Conservation (phyloP, 495 filamentous ascomycete genomes). For the Evernia prunastri region DNA sequence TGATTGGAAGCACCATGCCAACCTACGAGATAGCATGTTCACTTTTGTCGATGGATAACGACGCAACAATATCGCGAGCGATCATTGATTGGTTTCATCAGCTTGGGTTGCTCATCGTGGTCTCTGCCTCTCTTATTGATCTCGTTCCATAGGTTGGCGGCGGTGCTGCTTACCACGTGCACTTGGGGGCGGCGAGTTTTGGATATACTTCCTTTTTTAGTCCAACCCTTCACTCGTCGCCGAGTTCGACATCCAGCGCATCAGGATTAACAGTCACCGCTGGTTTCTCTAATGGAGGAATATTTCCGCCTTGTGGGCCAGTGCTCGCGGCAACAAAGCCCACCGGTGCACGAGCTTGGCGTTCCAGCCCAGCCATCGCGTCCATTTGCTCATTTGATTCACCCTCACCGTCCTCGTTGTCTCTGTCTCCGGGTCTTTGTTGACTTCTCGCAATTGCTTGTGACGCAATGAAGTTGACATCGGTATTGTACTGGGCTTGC, state of each 20-base stretch:
- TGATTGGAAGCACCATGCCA: not conserved
- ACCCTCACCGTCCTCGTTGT: conserved; percentile 41
- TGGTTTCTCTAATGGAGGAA: conserved; percentile 40
- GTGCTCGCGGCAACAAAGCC: conserved; percentile 87
- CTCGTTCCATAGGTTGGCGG: not conserved
- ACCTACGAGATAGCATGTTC: not conserved
- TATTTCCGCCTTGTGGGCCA: conserved; percentile 68
- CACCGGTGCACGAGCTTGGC: conserved; percentile 78
- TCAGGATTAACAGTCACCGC: conserved; percentile 70
- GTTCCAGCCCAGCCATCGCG: conserved; percentile 86
- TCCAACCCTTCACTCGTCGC: conserved; percentile 34
- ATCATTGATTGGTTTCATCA: not conserved
- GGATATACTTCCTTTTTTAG: not conserved
- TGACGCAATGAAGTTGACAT: conserved; percentile 96
- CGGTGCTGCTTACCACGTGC: not conserved
- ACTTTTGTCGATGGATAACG: not conserved
- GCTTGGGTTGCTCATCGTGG: not conserved
- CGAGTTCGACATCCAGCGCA: conserved; percentile 64
- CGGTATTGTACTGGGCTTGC: conserved; percentile 95
- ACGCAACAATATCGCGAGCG: not conserved
- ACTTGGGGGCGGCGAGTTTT: not conserved
- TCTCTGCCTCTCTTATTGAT: not conserved
- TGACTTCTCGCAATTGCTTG: conserved; percentile 86
- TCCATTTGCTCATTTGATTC: conserved; percentile 55
- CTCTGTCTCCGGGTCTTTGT: conserved; percentile 40